Percentiles rank a stretch among this genome's conserved stretches.
Evolutionary conservation across 1,284 basidiomycete genomes (phyloP).

Genomic region (Exobasidium cylindrosporum): DNA sequence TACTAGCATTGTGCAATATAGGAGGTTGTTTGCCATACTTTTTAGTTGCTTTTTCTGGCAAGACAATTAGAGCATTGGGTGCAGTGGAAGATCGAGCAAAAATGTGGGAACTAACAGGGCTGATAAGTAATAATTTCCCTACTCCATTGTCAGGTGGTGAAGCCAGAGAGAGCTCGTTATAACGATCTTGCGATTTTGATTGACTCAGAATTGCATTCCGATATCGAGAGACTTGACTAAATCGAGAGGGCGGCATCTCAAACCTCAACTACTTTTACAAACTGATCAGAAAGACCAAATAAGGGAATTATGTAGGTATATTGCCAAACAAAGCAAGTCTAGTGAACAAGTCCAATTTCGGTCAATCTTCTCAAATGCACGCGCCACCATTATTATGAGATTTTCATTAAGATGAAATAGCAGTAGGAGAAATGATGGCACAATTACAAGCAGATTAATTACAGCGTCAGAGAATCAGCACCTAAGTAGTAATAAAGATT

Average conservation of each 20-base stretch:
- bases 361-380: no score
- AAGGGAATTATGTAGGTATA: no score
- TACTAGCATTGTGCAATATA: neutral
- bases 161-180: neutral
- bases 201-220: neutral
- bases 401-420: no score
- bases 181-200: constrained; percentile 5
- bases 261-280: no score
- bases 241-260: constrained; percentile 17
- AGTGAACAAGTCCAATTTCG: no score
- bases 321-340: no score
- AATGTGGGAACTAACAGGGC: neutral
- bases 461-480: no score
- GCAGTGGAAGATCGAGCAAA: constrained; percentile 3
- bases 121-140: neutral
- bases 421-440: no score
- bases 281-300: no score
- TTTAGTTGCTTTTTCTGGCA: neutral
- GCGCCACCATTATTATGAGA: no score
- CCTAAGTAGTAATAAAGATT: no score
- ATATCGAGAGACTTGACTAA: constrained; percentile 12
- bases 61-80: neutral
- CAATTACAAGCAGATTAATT: no score
- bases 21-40: constrained; percentile 8
- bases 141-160: neutral